Conservation (phyloP, 108 stramenopile species). For the Pinguiococcus pyrenoidosus region DNA sequence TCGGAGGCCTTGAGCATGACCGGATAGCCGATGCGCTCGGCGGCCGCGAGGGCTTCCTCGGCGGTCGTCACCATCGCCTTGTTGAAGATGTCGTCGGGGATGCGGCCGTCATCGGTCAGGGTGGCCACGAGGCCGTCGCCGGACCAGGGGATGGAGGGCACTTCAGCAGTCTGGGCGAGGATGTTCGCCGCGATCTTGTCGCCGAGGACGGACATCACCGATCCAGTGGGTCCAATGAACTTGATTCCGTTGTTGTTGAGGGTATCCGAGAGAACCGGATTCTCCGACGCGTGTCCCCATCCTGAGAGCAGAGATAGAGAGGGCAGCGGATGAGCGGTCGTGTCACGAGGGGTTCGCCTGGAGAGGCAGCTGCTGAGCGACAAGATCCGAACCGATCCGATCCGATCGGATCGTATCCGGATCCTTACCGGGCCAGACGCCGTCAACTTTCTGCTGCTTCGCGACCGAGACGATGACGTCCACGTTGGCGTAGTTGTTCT, state of each 20-base stretch:
- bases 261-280: slow-evolving; percentile 63
- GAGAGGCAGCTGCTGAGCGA: too few relatives aligned
- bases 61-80: slow-evolving; percentile 70
- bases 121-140: slow-evolving; percentile 41
- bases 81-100: slow-evolving; percentile 78
- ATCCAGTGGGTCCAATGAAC: slow-evolving; percentile 81
- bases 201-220: slow-evolving; percentile 83
- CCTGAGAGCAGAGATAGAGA: too few relatives aligned
- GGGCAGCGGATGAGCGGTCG: too few relatives aligned
- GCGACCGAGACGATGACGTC: slow-evolving; percentile 69
- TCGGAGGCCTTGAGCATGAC: slow-evolving; percentile 98
- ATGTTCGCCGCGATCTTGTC: slow-evolving; percentile 91
- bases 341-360: too few relatives aligned
- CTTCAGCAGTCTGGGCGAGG: slow-evolving; percentile 80
- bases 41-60: slow-evolving; percentile 83
- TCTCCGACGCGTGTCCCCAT: slow-evolving; percentile 88
- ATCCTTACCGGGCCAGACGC: slow-evolving; percentile 89
- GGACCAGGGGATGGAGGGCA: slow-evolving; percentile 90
- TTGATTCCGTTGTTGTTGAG: slow-evolving; percentile 59
- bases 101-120: slow-evolving; percentile 66
- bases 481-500: slow-evolving; percentile 87
- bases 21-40: slow-evolving; percentile 79
- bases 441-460: slow-evolving; percentile 66
- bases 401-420: too few relatives aligned
- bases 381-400: too few relatives aligned